Evolutionary conservation across 768 basidiomycete genomes (phyloP), one percentile per base, ranked within the genome.

Genomic region (Thelephora aurantiotincta): DNA sequence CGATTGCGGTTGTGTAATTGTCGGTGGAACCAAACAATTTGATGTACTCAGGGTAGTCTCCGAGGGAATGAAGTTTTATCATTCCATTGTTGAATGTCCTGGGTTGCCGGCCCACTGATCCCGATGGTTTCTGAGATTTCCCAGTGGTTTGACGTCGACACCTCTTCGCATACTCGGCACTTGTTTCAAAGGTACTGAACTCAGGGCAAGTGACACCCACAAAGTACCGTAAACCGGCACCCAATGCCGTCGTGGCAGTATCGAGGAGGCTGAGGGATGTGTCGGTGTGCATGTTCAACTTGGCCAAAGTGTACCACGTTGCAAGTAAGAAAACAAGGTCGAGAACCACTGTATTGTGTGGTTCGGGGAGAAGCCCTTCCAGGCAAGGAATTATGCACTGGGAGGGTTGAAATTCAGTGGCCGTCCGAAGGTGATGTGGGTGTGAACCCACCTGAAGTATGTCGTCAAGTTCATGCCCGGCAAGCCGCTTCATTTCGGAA

Each of bases 331-430:
- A 68, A 0, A 63, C 53, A 1, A 63, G 49, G 0, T 38, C 44
- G 0, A 51, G 19, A 7, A 67, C 45, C 0, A 45, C 13, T 2
- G 33, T 19, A 11, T 64, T 57, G 36, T 65, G 58, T 3, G 52
- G 51, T 0, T 42, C 13, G 0, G 57, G 59, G 2, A 67, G 51
- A 5, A 68, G 53, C 0, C 60, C 63, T 35, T 67, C 59, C 6
- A 69, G 58, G 0, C 49, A 55, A 1, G 68, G 66, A 0, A 70
- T 64, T 0, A 54, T 14, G 33, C 65, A 68, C 65, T 68, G 45
- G n/a, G 1, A 18, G 26, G 5, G 26, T 30, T 30, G 26, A 4
- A 30, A 30, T 30, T 9, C 11, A 38, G 18, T 3, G 49, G 4
- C 4, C 33, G n/a, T 6, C 14, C 26, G 42, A 20, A 20, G 6